phyloP scores from a whole-genome alignment of 805 yeast species.

The Myxozyma vanderwaltii region DNA sequence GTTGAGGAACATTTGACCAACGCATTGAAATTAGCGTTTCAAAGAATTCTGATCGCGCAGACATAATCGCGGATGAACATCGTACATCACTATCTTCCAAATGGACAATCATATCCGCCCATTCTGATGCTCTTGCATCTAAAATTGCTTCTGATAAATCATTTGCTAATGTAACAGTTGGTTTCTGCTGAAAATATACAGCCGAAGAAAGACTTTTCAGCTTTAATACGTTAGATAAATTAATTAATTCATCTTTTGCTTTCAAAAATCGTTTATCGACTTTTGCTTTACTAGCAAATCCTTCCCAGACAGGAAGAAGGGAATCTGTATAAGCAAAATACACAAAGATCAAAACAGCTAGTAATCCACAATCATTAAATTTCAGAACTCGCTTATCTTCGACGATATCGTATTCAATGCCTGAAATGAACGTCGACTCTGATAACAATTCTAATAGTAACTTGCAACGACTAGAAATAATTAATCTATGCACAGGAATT shows the following conservation, averaged over 20 bases:
- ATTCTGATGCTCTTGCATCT: conserved; percentile 14
- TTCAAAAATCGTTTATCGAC: conserved; percentile 22
- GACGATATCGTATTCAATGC: neutral
- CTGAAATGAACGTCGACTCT: neutral
- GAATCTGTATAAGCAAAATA: conserved; percentile 56
- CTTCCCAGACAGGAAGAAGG: conserved; percentile 51
- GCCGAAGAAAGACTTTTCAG: conserved; percentile 32
- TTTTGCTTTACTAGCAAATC: conserved; percentile 35
- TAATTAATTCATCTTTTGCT: conserved; percentile 37
- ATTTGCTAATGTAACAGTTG: conserved; percentile 10
- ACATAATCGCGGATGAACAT: conserved; percentile 55
- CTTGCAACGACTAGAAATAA: conserved; percentile 26
- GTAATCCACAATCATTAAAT: conserved; percentile 15
- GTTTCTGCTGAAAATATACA: conserved; percentile 20
- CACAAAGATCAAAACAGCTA: conserved; percentile 47
- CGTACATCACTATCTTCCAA: conserved; percentile 51
- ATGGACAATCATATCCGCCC: conserved; percentile 50
- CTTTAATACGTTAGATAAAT: conserved; percentile 32
- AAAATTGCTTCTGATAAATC: conserved; percentile 20
- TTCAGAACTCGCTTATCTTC: conserved; percentile 5
- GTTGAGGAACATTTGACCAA: conserved; percentile 24
- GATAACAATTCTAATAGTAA: conserved; percentile 36
- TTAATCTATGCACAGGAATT: conserved; percentile 29
- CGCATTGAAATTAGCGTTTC: conserved; percentile 49
- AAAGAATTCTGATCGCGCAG: conserved; percentile 60